Base-by-base conservation (phyloP, 805 yeast species). In the Jamesozyma lodderae region DNA sequence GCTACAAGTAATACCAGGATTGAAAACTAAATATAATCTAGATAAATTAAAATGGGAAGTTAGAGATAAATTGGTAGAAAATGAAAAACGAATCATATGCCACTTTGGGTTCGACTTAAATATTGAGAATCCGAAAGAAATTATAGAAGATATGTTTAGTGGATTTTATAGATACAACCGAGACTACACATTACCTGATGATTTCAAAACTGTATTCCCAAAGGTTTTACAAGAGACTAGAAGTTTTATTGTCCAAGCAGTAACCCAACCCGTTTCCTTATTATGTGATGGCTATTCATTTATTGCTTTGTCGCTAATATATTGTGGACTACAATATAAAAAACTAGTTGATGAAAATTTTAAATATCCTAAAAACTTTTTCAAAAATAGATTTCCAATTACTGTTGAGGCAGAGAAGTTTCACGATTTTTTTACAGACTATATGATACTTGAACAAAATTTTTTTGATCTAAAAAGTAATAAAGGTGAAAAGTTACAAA, bases 21-120 rank as follows among this genome's bases (percentile, higher is more conserved):
- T 41, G 34, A 50, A 48, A 36, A 46, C 45, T 18, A 44, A 45
- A 31, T 47, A 44, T 19, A 57, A 59, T 33, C 32, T 57, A 31
- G 65, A 60, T 39, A 60, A 59, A 42, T 48, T 59, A 35, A 59
- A 58, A 38, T 60, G 65, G 65, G 60, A 56, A 35, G 49, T 57
- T 4, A 55, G 61, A 37, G 65, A 60, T 42, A 52, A 55, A 37
- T 36, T 60, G 31, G 56, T 59, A 4, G 50, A 48, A 13, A 52
- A 57, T 32, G 65, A 60, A 35, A 59, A 55, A 40, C 45, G 41
- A 33, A 42, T 59, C 2, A 31, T 60, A 9, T 55, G 60, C 36
- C 42, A 43, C 33, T 50, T 60, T 44, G 63, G 60, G 6, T 60
- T 60, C 42, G 65, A 60, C 38, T 43, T 60, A 22, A 52, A 57